Percentiles rank a stretch among this genome's conserved stretches.
Conservation (phyloP, 169 alveolate genomes). For the Plasmodium fragile region DNA sequence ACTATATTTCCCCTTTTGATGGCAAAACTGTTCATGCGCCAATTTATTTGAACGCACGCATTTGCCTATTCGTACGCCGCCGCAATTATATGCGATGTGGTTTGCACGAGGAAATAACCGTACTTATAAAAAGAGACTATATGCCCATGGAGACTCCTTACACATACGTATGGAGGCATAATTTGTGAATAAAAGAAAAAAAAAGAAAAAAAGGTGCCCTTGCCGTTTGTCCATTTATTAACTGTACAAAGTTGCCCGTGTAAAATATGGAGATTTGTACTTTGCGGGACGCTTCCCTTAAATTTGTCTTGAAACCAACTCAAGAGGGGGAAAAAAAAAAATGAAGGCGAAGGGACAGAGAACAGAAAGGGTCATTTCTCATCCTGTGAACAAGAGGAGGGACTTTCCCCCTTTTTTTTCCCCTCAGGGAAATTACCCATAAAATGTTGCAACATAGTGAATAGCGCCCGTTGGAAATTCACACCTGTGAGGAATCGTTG, state of each 20-base stretch:
- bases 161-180: neutral
- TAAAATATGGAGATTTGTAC: neutral
- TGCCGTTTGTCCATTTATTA: neutral
- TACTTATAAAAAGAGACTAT: neutral
- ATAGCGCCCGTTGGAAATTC: neutral
- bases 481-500: slow-evolving; percentile 1
- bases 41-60: neutral
- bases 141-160: neutral
- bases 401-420: neutral
- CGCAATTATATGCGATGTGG: neutral
- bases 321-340: neutral
- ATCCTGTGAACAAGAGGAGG: neutral
- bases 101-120: neutral
- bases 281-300: neutral
- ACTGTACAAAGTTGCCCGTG: neutral
- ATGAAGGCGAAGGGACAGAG: neutral
- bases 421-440: neutral
- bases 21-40: neutral
- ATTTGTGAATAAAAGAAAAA: neutral
- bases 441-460: neutral
- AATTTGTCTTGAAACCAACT: neutral
- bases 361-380: neutral
- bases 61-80: neutral
- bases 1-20: neutral
- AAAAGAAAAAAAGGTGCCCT: neutral